These are phyloP conservation scores for Plasmodium ovale DNA, from an alignment of 169 alveolate genomes.

Conservation along the genomic window DNA sequence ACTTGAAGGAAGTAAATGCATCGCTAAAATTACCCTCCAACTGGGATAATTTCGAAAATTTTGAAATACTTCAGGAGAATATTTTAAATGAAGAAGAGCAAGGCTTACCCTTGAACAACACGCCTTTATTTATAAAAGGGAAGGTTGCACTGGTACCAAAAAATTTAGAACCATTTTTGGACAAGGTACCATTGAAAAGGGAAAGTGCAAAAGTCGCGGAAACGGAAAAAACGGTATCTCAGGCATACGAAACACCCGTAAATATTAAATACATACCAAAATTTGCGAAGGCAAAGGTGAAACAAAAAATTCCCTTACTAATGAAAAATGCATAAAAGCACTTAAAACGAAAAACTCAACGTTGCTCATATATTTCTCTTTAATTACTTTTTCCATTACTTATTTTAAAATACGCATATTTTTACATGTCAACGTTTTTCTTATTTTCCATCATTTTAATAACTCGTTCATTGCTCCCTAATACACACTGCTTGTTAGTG, in stretches of 20 bases:
- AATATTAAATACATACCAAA: slow-evolving; percentile 30
- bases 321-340: background rate
- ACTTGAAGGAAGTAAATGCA: slow-evolving; percentile 84
- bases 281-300: slow-evolving; percentile 31
- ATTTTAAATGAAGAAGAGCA: slow-evolving; percentile 12
- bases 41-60: slow-evolving; percentile 70
- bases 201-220: too few relatives aligned
- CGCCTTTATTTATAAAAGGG: slow-evolving; percentile 61
- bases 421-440: too few relatives aligned
- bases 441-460: too few relatives aligned
- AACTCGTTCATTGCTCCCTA: too few relatives aligned
- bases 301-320: slow-evolving; percentile 32
- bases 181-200: background rate
- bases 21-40: slow-evolving; percentile 82
- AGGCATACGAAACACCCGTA: background rate
- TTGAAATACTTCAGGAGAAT: slow-evolving; percentile 44
- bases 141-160: slow-evolving; percentile 49
- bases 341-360: background rate
- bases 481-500: too few relatives aligned
- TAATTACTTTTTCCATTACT: background rate
- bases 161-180: slow-evolving; percentile 35
- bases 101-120: slow-evolving; percentile 26
- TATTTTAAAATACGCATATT: too few relatives aligned
- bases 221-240: background rate
- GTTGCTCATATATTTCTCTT: background rate